Conservation (phyloP, 2,329 filamentous ascomycete genomes). For the Macroventuria anomochaeta region DNA sequence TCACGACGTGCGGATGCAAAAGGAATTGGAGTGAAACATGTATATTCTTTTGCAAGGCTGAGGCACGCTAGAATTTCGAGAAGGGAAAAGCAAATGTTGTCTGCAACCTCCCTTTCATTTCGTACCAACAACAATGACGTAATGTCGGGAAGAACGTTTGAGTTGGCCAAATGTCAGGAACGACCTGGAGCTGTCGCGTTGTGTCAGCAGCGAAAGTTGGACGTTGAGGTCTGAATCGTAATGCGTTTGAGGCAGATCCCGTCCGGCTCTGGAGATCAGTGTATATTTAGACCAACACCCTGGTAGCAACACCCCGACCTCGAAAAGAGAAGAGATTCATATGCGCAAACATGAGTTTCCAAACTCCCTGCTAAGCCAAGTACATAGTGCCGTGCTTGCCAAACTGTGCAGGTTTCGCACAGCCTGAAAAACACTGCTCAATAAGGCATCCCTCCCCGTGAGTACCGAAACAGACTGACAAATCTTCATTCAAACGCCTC, state of each 20-base stretch:
- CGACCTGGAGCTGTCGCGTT: conserved; percentile 1
- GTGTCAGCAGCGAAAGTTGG: conserved; percentile 7
- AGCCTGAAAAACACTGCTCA: conserved; percentile 23
- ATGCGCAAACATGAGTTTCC: conserved; percentile 10
- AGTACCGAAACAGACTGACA: conserved; percentile 41
- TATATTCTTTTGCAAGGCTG: conserved; percentile 15
- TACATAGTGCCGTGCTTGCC: conserved; percentile 24
- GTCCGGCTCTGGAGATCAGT: conserved; percentile 8
- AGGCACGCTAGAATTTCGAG: conserved; percentile 30
- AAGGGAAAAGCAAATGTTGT: conserved; percentile 19
- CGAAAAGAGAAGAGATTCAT: conserved; percentile 11
- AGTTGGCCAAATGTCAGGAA: not conserved
- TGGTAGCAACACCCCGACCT: not conserved
- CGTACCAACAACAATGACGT: conserved; percentile 5
- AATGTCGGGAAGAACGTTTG: conserved; percentile 8
- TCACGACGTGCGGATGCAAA: conserved; percentile 6
- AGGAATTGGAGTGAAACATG: conserved; percentile 17
- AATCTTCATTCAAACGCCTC: conserved; percentile 36
- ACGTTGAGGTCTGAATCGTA: conserved; percentile 12
- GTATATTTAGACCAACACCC: conserved; percentile 12
- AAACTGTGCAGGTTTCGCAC: conserved; percentile 46
- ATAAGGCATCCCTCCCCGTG: conserved; percentile 12
- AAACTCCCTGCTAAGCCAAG: conserved; percentile 26
- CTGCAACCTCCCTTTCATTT: conserved; percentile 10
- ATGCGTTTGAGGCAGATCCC: conserved; percentile 16